Base-by-base conservation (phyloP, 352 stramenopile genomes). In the Globisporangium okanoganense region DNA sequence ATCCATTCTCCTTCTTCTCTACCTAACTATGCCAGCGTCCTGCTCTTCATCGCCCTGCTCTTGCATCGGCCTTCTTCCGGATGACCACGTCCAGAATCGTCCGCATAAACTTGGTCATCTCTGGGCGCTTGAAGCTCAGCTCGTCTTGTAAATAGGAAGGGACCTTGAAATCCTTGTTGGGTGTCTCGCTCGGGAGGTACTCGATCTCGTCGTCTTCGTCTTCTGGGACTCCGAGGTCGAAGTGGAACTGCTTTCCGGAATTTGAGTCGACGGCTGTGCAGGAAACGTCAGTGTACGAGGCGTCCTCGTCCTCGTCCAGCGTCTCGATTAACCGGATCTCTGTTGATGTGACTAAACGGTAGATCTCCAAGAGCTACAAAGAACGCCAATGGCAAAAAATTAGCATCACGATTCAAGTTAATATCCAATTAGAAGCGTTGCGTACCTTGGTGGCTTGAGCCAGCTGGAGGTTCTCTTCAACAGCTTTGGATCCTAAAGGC, bases 101-200 rank as follows among this genome's bases (percentile, higher is more conserved):
- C 45, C 81, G 78, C 75, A 91, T 89, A 63, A 94, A 94, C 50
- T 89, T 88, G 57, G 82, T 92, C 71, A 92, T 81, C 65, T 94
- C 82, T 41, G 74, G 75, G 38, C 83, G 77, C 60, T 78, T 87
- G 69, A 94, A 94, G 45, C 75, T 91, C 56, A 94, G 64, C 57
- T 94, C 85, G 35, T 94, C 82, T 73, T 71, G 81, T 69, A 93
- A 76, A 79, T 91, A 93, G 54, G 81, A 79, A 31, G 83, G 81
- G 35, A 82, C 68, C 65, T 78, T 76, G 47, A 90, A 66, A 53
- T 75, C 79, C 7, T 57, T 73, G n/a, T 70, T 64, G 6, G 73
- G 72, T 16, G 76, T 73, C 25, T 90, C 83, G 48, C 73, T 87
- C 14, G 85, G 83, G 25, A 88, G 67, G 59, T 92, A 95, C 56